Base-by-base conservation (phyloP, 2,329 filamentous ascomycete species). In the Xylariales sp. region DNA sequence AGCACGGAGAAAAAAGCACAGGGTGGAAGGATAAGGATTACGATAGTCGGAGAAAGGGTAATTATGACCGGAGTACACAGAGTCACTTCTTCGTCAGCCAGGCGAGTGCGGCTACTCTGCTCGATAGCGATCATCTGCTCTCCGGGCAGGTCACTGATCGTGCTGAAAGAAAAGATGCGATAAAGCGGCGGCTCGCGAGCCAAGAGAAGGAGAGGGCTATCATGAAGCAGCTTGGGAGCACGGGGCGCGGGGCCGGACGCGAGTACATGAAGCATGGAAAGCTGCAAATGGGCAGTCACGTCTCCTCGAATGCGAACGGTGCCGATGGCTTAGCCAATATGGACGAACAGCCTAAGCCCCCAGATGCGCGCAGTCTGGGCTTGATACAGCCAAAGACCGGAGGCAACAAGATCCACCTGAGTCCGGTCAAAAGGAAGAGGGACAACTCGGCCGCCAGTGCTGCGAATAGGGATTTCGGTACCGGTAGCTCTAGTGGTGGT, bases 151-250 rank as follows among this genome's bases (percentile, higher is more conserved):
- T 76, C 11, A 69, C 74, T 1, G 74, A 81, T 41, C 73, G 77
- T 22, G 75, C 72, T 21, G 80, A 80, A 51, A 74, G 76, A 45
- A 77, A 80, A 38, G 86, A 89, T 48, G 75, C 77, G 14, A 63
- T 86, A 50, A 82, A 80, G 47, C 74, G 80, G 43, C 74, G 75
- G 3, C 66, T 89, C 5, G 76, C 79, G 5, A 76, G 76, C 11
- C 76, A 80, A 51, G 84, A 90, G 60, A 83, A 78, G 55, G 87
- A 91, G 59, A 71, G 80, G 15, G 82, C 87, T 18, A 74, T 93
- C 36, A 84, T 82, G 49, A 80, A 78, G 57, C 79, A 78, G 50
- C 69, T 93, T 3, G 78, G 78, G 8, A 67, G 75, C 38, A 67
- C 81, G 44, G 84, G 84, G 8, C 74, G 68, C 36, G 82, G 82